phyloP scores from a whole-genome alignment of 192 early-diverging fungal species.

The Coemansia sp. region DNA sequence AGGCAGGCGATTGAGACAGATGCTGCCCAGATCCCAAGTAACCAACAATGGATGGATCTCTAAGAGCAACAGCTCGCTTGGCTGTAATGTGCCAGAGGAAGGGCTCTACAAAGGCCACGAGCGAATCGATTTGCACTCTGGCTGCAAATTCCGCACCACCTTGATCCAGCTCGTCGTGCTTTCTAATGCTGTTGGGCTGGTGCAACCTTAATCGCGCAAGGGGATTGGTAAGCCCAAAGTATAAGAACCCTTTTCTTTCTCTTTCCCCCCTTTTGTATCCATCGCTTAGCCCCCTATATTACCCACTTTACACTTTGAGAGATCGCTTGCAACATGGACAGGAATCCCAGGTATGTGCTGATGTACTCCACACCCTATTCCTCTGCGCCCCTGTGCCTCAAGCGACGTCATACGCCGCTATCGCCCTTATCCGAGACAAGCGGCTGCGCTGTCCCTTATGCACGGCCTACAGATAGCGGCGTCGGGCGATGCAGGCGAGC shows the following conservation, averaged over 20 bases:
- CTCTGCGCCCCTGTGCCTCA: neutral
- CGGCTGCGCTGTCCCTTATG: neutral
- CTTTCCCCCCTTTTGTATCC: neutral
- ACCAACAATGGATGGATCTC: neutral
- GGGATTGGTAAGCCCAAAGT: neutral
- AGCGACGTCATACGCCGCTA: neutral
- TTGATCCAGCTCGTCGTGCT: neutral
- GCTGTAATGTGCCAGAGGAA: neutral
- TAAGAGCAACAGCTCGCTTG: neutral
- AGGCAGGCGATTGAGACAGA: neutral
- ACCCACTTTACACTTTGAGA: neutral
- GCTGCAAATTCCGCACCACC: neutral
- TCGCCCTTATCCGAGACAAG: neutral
- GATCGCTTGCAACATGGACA: conserved; percentile 3
- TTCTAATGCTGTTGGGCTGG: neutral
- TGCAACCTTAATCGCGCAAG: neutral
- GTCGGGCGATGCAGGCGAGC: neutral
- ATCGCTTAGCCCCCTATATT: neutral
- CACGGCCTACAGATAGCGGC: neutral
- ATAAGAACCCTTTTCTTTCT: neutral
- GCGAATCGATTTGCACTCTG: neutral
- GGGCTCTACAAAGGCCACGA: neutral
- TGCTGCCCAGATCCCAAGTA: neutral
- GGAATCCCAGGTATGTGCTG: conserved; percentile 1
- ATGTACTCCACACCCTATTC: neutral